phyloP scores from a whole-genome alignment of 495 filamentous ascomycete species.

The Neurospora tetrasperma region DNA sequence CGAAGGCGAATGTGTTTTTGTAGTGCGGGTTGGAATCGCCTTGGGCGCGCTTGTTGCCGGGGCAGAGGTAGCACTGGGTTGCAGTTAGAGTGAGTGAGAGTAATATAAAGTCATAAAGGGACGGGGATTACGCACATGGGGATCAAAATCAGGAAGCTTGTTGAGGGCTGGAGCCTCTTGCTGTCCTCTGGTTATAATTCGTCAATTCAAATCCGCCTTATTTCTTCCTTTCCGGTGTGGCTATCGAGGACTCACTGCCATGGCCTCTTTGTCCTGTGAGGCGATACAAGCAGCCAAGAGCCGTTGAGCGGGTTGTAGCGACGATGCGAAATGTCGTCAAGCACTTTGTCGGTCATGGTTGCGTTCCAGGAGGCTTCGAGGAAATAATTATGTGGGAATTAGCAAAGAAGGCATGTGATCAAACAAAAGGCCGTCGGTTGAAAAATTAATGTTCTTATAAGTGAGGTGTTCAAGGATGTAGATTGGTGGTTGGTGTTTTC shows the following conservation, averaged over 20 bases:
- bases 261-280: conserved; percentile 89
- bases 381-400: not conserved
- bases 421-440: not conserved
- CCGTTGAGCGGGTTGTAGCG: conserved; percentile 87
- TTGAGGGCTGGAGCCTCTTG: conserved; percentile 75
- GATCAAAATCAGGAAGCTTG: conserved; percentile 70
- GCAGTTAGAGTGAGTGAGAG: not conserved
- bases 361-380: not conserved
- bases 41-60: conserved; percentile 82
- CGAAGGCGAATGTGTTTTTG: conserved; percentile 79
- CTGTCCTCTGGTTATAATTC: conserved; percentile 53
- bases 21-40: conserved; percentile 86
- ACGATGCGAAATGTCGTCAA: conserved; percentile 94
- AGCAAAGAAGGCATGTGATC: not conserved
- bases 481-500: not conserved
- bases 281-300: conserved; percentile 86
- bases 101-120: not conserved
- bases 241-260: conserved; percentile 69
- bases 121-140: conserved; percentile 37
- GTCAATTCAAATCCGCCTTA: no score
- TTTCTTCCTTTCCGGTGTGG: not conserved
- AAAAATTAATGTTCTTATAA: not conserved
- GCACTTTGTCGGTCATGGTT: conserved; percentile 51
- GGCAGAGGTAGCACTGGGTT: conserved; percentile 81
- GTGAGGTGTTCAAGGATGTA: not conserved